Conservation (phyloP, 768 basidiomycete genomes). For the Lyophyllum decastes region DNA sequence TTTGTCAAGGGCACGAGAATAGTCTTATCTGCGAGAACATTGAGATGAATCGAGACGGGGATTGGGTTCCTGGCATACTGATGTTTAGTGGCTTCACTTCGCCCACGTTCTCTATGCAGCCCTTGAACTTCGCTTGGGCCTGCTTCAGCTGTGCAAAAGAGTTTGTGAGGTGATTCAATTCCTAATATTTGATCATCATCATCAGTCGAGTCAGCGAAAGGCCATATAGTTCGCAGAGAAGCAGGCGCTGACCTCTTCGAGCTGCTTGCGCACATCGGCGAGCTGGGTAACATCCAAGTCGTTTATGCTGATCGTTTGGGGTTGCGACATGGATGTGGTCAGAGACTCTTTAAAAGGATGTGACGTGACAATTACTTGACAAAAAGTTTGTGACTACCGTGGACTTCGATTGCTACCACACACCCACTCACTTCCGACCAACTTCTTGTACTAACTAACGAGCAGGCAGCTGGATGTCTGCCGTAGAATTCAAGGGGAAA, state of each 20-base stretch:
- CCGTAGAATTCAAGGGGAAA: constrained; percentile 21
- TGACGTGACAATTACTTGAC: constrained; percentile 3
- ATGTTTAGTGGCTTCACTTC: constrained; percentile 75
- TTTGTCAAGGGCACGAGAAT: constrained; percentile 92
- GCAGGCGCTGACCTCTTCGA: constrained; percentile 75
- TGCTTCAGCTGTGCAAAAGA: constrained; percentile 93
- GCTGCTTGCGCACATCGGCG: constrained; percentile 84
- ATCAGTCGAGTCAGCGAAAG: not conserved
- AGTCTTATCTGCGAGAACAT: constrained; percentile 64
- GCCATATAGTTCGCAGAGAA: constrained; percentile 1
- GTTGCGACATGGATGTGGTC: constrained; percentile 39
- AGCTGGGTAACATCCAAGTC: constrained; percentile 89
- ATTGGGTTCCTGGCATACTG: constrained; percentile 31
- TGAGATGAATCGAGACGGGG: not conserved
- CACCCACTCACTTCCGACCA: not conserved
- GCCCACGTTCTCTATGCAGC: constrained; percentile 78
- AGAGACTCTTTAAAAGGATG: constrained; percentile 11
- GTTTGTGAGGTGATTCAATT: constrained; percentile 87
- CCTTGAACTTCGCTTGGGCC: constrained; percentile 89
- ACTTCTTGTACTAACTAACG: not conserved
- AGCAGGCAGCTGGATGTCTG: constrained; percentile 22
- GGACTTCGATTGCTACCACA: not conserved
- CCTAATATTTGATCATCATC: constrained; percentile 47
- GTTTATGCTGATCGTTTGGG: constrained; percentile 74
- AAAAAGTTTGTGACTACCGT: not conserved